These are phyloP conservation scores for Parvularia atlantis DNA, from an alignment of 78 protist species.

Conservation along the genomic window DNA sequence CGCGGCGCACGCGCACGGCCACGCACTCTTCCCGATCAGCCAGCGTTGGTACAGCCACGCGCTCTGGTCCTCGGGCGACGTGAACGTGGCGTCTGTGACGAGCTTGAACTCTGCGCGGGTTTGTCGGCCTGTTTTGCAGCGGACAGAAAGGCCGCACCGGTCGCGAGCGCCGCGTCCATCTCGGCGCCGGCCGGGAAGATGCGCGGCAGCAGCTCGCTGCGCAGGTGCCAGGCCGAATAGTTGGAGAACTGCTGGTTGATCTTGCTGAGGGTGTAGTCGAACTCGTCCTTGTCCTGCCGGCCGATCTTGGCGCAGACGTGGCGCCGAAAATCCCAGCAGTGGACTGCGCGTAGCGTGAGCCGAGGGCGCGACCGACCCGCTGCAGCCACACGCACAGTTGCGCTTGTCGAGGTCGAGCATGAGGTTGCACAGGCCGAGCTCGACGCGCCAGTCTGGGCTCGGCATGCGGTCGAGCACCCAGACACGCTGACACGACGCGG, in stretches of 20 bases:
- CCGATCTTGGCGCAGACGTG: too few species aligned
- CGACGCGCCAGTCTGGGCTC: constrained; percentile 35
- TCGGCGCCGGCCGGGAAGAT: constrained; percentile 9
- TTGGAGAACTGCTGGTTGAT: constrained; percentile 77
- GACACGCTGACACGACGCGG: not conserved
- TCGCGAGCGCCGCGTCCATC: not conserved
- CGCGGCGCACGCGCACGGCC: too few species aligned
- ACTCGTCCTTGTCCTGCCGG: constrained; percentile 32
- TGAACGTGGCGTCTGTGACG: constrained; percentile 64
- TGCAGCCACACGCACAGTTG: constrained; percentile 64
- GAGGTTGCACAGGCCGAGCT: constrained; percentile 33
- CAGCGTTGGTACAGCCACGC: constrained; percentile 84
- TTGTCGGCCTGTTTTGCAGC: not conserved
- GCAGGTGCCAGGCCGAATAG: constrained; percentile 91
- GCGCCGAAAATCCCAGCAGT: constrained; percentile 76
- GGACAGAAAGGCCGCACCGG: not conserved
- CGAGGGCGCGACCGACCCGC: not conserved
- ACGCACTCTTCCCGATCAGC: constrained; percentile 25
- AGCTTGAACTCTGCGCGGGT: constrained; percentile 54
- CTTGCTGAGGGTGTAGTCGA: constrained; percentile 41
- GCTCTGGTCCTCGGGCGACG: constrained; percentile 83
- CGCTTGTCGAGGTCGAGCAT: constrained; percentile 68
- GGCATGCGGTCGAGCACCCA: not conserved
- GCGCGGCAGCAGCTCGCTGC: constrained; percentile 44
- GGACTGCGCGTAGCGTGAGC: constrained; percentile 28